Conservation (phyloP, 106 monocot genomes). For the Acorus calamus region DNA sequence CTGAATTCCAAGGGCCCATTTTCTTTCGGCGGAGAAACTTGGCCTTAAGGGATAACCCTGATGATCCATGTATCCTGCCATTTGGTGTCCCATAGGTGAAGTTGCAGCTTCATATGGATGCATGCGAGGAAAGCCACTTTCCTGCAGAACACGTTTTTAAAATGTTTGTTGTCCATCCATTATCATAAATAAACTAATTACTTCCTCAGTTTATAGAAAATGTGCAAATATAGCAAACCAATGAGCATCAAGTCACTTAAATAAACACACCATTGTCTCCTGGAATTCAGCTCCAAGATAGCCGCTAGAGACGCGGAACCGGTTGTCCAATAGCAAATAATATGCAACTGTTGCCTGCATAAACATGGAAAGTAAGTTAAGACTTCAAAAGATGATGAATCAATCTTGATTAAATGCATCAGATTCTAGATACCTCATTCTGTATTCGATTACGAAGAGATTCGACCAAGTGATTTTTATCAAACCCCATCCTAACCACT, state of each 20-base stretch:
- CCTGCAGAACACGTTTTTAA: slow-evolving; percentile 20
- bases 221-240: neutral
- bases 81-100: slow-evolving; percentile 18
- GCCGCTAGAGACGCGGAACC: slow-evolving; percentile 53
- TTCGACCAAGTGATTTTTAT: slow-evolving; percentile 45
- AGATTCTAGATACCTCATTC: slow-evolving; percentile 38
- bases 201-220: neutral
- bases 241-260: neutral
- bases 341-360: slow-evolving; percentile 73
- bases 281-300: slow-evolving; percentile 74
- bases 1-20: slow-evolving; percentile 92
- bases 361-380: neutral
- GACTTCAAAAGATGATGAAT: neutral
- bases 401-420: neutral
- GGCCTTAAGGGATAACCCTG: slow-evolving; percentile 39
- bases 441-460: slow-evolving; percentile 59
- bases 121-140: slow-evolving; percentile 20
- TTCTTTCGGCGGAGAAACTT: slow-evolving; percentile 51
- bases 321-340: slow-evolving; percentile 67
- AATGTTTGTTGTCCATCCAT: too few relatives aligned
- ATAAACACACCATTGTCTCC: slow-evolving; percentile 43
- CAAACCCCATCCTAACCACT: slow-evolving; percentile 64
- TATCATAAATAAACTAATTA: neutral
- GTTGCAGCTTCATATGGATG: slow-evolving; percentile 21
- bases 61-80: slow-evolving; percentile 35